Base-by-base conservation (phyloP, 75 land plant genomes). In the Picea glauca region DNA sequence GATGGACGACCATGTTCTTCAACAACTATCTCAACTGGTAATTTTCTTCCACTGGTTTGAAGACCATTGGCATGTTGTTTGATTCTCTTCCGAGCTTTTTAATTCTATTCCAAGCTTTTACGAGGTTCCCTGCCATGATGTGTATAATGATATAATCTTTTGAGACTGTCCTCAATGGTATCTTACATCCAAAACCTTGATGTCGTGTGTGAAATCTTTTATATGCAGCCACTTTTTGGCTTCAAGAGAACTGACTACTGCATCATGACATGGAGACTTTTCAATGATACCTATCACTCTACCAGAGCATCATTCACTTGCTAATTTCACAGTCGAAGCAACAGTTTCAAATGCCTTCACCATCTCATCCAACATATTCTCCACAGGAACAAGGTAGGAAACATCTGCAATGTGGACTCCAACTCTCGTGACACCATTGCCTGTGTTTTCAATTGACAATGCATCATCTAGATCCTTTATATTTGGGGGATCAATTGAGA, bases 371-470 rank as follows among this genome's bases (percentile, higher is more conserved):
- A 96, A 75, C 13, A 78, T 87, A 58, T 94, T 81, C 26, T 86
- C 88, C 15, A 94, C 90, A n/a, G 26, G 68, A 68, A 93, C 88
- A 83, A 93, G 93, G 79, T 88, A 92, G 14, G 96, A 91, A 15
- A 84, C 96, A 87, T 96, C 99, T 72, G 96, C 91, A 77, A 96
- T 90, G 78, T 96, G 99, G 40, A 96, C 89, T 12, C 96, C 99
- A 46, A 96, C 84, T 78, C 96, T 83, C 54, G 81, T 79, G 54
- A 73, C 62, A 20, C 83, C 90, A 79, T 85, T 78, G 0, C 79
- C 81, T 33, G 88, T 21, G 14, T 13, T 81, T 79, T 93, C 90
- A 81, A 93, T 77, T 15, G 96, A 93, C 46, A 96, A 78, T 21
- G 99, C 96, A 88, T 96, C 96, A 84, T 93, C 96, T 72, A 93